phyloP scores from a whole-genome alignment of 768 basidiomycete species.

The Russula brevipes region DNA sequence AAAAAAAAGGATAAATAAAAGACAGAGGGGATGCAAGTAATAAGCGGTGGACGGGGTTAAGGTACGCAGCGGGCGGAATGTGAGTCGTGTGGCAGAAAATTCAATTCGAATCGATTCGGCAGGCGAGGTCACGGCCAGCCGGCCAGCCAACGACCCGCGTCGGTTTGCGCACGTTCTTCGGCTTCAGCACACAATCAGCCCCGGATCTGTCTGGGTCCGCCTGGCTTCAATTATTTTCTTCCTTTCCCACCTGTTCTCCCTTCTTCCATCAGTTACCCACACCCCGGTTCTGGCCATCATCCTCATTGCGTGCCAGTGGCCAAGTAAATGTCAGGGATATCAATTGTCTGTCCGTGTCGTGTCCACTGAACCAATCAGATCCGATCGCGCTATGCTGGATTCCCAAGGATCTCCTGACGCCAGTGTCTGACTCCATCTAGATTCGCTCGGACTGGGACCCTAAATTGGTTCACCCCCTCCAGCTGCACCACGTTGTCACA shows the following conservation, averaged over 20 bases:
- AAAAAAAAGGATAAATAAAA: not conserved
- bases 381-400: not conserved
- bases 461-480: slow-evolving; percentile 1
- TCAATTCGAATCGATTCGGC: slow-evolving; percentile 27
- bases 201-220: not conserved
- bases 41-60: not conserved
- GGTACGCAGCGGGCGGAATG: slow-evolving; percentile 5
- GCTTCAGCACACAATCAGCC: slow-evolving; percentile 17
- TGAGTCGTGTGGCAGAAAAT: slow-evolving; percentile 37
- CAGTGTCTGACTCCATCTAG: slow-evolving; percentile 5
- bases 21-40: not conserved
- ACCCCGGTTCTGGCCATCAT: not conserved
- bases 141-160: slow-evolving; percentile 29
- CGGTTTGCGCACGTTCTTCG: slow-evolving; percentile 38
- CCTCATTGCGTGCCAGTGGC: not conserved
- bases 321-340: no score
- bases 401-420: not conserved
- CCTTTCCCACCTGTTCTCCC: not conserved
- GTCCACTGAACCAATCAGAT: not conserved
- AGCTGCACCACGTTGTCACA: slow-evolving; percentile 17
- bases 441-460: slow-evolving; percentile 12
- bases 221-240: not conserved
- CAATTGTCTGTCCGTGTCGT: no score
- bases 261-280: not conserved
- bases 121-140: no score